Conservation (phyloP, 139 green algal species). For the Nannochloris sp. region DNA sequence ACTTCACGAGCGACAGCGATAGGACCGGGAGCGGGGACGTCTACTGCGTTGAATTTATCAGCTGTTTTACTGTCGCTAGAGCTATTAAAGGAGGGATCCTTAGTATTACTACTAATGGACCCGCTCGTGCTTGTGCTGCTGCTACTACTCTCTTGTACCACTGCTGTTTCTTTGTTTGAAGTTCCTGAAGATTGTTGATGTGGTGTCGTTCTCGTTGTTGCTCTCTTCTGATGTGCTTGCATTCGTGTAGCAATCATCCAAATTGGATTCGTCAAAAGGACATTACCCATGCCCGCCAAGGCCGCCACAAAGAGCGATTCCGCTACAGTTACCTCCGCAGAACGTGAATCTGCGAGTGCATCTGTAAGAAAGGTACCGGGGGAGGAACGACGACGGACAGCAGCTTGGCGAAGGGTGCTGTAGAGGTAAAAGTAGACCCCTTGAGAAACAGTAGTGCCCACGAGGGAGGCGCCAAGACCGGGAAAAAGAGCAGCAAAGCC, state of each 20-base stretch:
- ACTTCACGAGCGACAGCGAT: slow-evolving; percentile 1
- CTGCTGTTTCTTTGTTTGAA: no score
- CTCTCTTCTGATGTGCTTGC: slow-evolving; percentile 43
- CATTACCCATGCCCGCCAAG: slow-evolving; percentile 71
- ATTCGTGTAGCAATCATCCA: slow-evolving; percentile 87
- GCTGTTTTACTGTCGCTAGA: no score
- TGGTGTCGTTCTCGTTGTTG: background rate
- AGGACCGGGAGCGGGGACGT: background rate
- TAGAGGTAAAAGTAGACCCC: slow-evolving; percentile 82
- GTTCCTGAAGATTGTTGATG: background rate
- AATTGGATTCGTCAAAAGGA: slow-evolving; percentile 87
- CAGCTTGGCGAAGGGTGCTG: slow-evolving; percentile 21
- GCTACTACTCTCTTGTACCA: no score
- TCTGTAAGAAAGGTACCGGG: background rate
- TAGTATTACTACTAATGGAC: no score
- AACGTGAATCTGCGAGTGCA: background rate
- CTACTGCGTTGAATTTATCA: no score
- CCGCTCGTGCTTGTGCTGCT: no score
- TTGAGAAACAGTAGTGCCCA: slow-evolving; percentile 70
- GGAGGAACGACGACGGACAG: slow-evolving; percentile 13
- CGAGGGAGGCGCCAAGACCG: slow-evolving; percentile 56
- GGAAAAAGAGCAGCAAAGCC: slow-evolving; percentile 51
- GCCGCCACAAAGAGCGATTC: slow-evolving; percentile 66
- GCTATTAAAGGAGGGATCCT: no score
- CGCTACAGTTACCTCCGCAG: slow-evolving; percentile 48